Evolutionary conservation across 192 early-diverging fungal species (phyloP).

Genomic region (Gorgonomyces haynaldii): DNA sequence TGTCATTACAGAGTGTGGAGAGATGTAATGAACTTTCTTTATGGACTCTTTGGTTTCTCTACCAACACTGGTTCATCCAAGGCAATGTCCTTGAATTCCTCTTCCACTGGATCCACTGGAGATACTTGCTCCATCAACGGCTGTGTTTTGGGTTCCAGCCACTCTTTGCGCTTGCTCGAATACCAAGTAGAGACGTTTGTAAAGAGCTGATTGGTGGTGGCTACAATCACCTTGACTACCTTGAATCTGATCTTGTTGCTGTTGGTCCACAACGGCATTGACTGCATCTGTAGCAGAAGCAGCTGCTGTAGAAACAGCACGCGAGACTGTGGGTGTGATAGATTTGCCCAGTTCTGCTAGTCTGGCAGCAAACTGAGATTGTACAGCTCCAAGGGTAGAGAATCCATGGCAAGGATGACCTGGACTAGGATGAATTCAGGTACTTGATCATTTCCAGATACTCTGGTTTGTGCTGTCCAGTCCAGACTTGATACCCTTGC

Average conservation of each 20-base stretch:
- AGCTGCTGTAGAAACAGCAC: not conserved
- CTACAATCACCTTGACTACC: slow-evolving; percentile 3
- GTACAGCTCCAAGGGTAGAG: slow-evolving; percentile 15
- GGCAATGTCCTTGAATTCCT: too few species aligned
- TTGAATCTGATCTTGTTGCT: not conserved
- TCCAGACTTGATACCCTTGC: slow-evolving; percentile 57
- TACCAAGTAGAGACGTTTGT: slow-evolving; percentile 19
- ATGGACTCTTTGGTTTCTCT: too few species aligned
- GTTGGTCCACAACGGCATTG: not conserved
- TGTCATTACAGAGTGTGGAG: slow-evolving; percentile 66
- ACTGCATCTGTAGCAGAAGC: not conserved
- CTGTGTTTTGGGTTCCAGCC: not conserved
- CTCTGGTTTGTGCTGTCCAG: slow-evolving; percentile 25
- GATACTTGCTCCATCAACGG: too few species aligned
- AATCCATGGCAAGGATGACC: slow-evolving; percentile 31
- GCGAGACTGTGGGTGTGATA: slow-evolving; percentile 10
- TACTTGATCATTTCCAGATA: slow-evolving; percentile 47
- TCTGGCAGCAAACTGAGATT: slow-evolving; percentile 15
- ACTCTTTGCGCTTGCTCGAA: slow-evolving; percentile 18
- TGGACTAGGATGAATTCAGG: slow-evolving; percentile 24
- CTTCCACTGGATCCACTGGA: too few species aligned
- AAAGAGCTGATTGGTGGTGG: slow-evolving; percentile 20
- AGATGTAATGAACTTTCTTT: slow-evolving; percentile 33
- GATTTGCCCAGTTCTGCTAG: slow-evolving; percentile 15
- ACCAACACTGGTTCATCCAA: too few species aligned